Percentiles rank a stretch among this genome's conserved stretches.
These are phyloP conservation scores for Closterium sp. DNA, from an alignment of 139 green algal genomes.

Conservation along the genomic window DNA sequence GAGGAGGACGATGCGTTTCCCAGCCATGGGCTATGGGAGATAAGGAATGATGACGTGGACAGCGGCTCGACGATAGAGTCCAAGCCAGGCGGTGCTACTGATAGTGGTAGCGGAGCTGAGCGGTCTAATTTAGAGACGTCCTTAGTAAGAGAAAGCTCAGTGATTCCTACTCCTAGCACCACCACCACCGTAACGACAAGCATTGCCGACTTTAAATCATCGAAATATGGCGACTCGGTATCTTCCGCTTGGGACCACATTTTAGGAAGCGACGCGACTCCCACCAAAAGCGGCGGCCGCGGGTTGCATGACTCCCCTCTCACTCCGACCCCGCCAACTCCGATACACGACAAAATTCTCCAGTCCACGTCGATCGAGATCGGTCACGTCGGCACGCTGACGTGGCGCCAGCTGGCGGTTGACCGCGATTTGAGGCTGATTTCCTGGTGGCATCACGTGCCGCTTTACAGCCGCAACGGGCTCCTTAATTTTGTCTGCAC, in stretches of 20 bases:
- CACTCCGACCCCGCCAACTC: not conserved
- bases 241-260: not conserved
- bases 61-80: too few relatives aligned
- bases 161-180: not conserved
- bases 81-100: not conserved
- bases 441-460: constrained; percentile 31
- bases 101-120: not conserved
- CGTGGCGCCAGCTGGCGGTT: not conserved
- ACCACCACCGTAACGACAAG: not conserved
- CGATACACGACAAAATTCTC: not conserved
- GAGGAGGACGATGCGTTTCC: not conserved
- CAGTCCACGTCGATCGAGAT: not conserved
- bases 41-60: not conserved
- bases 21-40: not conserved
- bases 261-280: not conserved
- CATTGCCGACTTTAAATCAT: not conserved
- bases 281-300: not conserved
- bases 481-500: constrained; percentile 27
- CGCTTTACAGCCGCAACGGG: not conserved
- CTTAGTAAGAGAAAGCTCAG: not conserved
- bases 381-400: not conserved
- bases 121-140: not conserved
- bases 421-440: not conserved
- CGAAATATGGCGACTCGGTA: not conserved
- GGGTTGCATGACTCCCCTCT: not conserved